A percentile compares a stretch with the other conserved stretches of the same genome.
Evolutionary conservation across 257 asterid genomes (phyloP).

Genomic region (Forsythia suspensa): DNA sequence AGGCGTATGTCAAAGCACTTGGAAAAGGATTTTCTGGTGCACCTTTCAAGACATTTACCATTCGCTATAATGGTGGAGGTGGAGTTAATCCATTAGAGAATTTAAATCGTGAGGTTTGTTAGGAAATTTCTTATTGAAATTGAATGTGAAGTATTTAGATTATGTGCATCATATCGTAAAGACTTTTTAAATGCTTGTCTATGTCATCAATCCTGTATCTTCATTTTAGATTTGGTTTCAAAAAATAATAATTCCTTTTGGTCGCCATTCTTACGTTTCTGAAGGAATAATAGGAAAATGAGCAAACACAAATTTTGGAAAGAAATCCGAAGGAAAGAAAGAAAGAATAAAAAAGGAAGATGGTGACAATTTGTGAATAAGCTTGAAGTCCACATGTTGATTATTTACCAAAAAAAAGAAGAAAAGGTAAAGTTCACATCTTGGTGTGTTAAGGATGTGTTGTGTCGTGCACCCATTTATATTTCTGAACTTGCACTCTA

Average conservation of each 20-base stretch:
- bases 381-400: background rate
- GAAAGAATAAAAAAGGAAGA: background rate
- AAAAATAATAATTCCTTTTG: no score
- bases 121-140: conserved; percentile 4
- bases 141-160: background rate
- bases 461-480: background rate
- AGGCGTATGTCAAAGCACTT: conserved; percentile 92
- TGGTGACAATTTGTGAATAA: background rate
- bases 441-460: background rate
- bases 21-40: conserved; percentile 92
- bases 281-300: background rate
- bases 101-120: conserved; percentile 48
- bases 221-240: background rate
- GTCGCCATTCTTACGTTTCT: background rate
- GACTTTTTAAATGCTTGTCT: background rate
- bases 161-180: background rate
- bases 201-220: background rate
- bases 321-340: background rate
- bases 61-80: conserved; percentile 36
- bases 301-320: background rate
- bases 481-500: background rate
- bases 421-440: background rate
- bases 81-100: conserved; percentile 16
- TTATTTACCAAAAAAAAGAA: background rate
- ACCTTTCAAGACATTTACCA: conserved; percentile 81